Evolutionary conservation across 169 alveolate species (phyloP), one percentile per base, ranked within the genome.

Genomic region (Eimeria praecox): DNA sequence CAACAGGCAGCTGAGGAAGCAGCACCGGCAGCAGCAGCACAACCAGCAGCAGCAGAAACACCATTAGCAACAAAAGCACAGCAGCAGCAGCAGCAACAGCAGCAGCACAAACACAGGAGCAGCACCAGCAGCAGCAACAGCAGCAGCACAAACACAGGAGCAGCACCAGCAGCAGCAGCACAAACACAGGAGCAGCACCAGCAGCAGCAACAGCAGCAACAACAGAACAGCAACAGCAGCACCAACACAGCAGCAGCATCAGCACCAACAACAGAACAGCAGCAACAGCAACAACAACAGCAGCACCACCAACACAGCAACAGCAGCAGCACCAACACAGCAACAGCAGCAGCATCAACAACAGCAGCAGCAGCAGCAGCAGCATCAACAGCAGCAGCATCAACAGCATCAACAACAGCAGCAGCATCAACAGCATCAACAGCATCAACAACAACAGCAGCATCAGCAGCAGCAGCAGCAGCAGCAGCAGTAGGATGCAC

Each of bases 41-140:
- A 10, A n/a, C 33, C 75, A 10, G 75, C 75, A n/a, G 38, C 75
- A 10, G 38, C 75, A 64, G 33, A 5, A n/a, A n/a, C 75, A 64
- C 10, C 33, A 24, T 10, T 10, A n/a, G n/a, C n/a, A n/a, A n/a
- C 6, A 66, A 8, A 66, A 30, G 9, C 78, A 10, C 24, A n/a
- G n/a, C n/a, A n/a, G n/a, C 82, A 71, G 82, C 62, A 42, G 59
- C 52, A 77, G 87, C 62, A 77, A 59, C 52, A 77, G 87, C 52
- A 77, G 56, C 62, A 77, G 87, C 20, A 71, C n/a, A n/a, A n/a
- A n/a, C n/a, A n/a, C n/a, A 44, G n/a, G n/a, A n/a, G n/a, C n/a
- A n/a, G 9, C 33, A n/a, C 8, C 18, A n/a, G 75, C 75, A 10
- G 75, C 75, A n/a, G 38, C 75, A 10, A 9, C 75, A 64, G 33